Evolutionary conservation across 805 yeast genomes (phyloP).

Genomic region (Teunomyces lycoperdinae): DNA sequence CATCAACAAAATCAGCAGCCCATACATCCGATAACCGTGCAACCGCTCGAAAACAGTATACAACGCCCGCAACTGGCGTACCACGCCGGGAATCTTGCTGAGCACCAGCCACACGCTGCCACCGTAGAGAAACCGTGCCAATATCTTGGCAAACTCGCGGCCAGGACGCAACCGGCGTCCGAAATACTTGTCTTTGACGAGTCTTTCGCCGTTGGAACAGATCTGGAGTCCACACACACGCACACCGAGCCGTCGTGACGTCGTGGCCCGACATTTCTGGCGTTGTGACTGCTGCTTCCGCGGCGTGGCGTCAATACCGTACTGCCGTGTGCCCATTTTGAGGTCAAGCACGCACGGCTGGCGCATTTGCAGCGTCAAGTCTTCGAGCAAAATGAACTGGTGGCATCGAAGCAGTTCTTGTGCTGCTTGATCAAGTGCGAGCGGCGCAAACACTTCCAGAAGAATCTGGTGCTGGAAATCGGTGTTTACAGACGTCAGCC

Average conservation of each 20-base stretch:
- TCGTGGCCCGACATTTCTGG: slow-evolving; percentile 75
- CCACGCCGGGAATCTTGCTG: slow-evolving; percentile 63
- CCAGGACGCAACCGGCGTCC: slow-evolving; percentile 79
- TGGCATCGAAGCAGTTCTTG: slow-evolving; percentile 56
- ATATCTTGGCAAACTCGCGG: slow-evolving; percentile 67
- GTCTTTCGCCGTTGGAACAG: slow-evolving; percentile 9
- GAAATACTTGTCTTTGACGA: slow-evolving; percentile 85
- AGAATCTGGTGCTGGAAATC: slow-evolving; percentile 39
- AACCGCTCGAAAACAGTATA: slow-evolving; percentile 52
- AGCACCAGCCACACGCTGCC: slow-evolving; percentile 62
- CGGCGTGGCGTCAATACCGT: slow-evolving; percentile 85
- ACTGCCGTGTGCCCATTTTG: slow-evolving; percentile 98
- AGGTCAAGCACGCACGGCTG: slow-evolving; percentile 91
- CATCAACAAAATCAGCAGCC: slow-evolving; percentile 83
- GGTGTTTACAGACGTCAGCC: slow-evolving; percentile 30
- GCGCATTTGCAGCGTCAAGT: slow-evolving; percentile 76
- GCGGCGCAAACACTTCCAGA: slow-evolving; percentile 36
- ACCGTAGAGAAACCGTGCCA: slow-evolving; percentile 77
- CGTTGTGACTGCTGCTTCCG: slow-evolving; percentile 77
- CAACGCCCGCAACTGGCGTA: slow-evolving; percentile 59
- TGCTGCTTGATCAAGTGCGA: slow-evolving; percentile 12
- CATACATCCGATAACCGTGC: slow-evolving; percentile 83
- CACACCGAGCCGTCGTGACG: slow-evolving; percentile 80
- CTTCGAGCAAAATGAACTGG: slow-evolving; percentile 84
- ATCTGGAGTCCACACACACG: slow-evolving; percentile 90